Percentiles rank a stretch among this genome's conserved stretches.
Conservation (phyloP, 2,329 filamentous ascomycete species). For the Pseudogymnoascus sp. region DNA sequence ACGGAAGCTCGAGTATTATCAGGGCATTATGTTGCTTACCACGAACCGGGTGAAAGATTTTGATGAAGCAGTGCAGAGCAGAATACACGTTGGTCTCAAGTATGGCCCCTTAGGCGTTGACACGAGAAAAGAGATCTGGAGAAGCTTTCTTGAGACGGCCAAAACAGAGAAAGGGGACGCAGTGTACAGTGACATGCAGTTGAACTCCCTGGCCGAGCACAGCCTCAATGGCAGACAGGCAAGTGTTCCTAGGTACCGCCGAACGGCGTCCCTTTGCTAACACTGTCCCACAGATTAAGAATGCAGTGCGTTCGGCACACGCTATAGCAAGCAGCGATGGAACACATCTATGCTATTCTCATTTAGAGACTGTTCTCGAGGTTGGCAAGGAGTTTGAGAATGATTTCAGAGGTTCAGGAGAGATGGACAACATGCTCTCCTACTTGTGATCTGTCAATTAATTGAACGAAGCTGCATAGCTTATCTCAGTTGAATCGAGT, state of each 20-base stretch:
- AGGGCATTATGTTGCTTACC: conserved; percentile 26
- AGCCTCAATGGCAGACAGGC: background rate
- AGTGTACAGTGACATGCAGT: background rate
- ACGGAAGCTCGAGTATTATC: conserved; percentile 21
- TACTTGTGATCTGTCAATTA: background rate
- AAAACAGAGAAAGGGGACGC: background rate
- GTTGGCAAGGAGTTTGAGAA: conserved; percentile 1
- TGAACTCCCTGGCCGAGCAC: background rate
- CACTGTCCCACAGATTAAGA: conserved; percentile 3
- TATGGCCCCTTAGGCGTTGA: conserved; percentile 10
- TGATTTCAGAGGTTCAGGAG: conserved; percentile 1
- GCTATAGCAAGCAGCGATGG: background rate
- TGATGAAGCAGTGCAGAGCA: conserved; percentile 16
- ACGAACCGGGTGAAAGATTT: conserved; percentile 20
- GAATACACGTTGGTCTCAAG: conserved; percentile 10
- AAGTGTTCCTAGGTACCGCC: background rate
- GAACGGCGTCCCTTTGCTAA: background rate
- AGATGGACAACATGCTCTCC: background rate
- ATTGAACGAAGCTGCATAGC: background rate
- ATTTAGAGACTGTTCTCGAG: conserved; percentile 4
- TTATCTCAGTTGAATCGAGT: background rate
- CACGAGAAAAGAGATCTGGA: conserved; percentile 11
- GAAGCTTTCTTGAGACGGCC: conserved; percentile 9
- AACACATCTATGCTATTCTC: background rate
- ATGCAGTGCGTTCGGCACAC: conserved; percentile 6